Evolutionary conservation across 257 asterid species (phyloP), one percentile per base, ranked within the genome.

Genomic region (Gentiana straminea): DNA sequence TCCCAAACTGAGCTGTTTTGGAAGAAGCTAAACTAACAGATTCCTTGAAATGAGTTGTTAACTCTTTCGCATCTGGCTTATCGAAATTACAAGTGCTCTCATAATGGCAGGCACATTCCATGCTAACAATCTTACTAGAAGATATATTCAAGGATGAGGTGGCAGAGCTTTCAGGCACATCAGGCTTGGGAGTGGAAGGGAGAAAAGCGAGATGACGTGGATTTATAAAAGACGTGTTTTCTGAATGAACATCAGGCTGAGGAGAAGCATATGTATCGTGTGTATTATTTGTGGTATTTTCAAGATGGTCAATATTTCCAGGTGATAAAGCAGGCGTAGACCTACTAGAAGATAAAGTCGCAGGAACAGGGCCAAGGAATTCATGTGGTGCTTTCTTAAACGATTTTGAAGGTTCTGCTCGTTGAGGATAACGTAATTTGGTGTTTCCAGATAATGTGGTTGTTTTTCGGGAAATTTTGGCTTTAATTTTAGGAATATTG

Each of bases 361-460:
- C 67, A 33, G 11, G 9, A 38, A 36, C 35, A 52, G 38, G 37
- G 1, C 35, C 44, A 24, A 64, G 72, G 60, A 70, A 72, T n/a
- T 67, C 71, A 24, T 79, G 79, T n/a, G 77, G 81, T 38, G 77
- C 75, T 65, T 38, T 72, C 55, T 60, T 68, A 49, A 74, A 55
- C 56, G 37, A 63, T 52, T 55, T 64, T 38, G 47, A 49, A 9
- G 54, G 74, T 24, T 51, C 83, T 67, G 70, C 70, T 68, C 60
- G 67, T 44, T 32, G 49, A 24, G 62, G 51, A 59, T 13, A 41
- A 32, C 37, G 51, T 57, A 15, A 43, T n/a, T 56, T 54, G 10
- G 66, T 60, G 63, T 37, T 24, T 24, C 24, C 24, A 24, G 24
- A 24, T 24, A 64, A 65, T 67, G 67, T 54, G 61, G 66, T 71